These are phyloP conservation scores for Rhodamnia rubescens DNA, from an alignment of 345 rosid genomes.

Conservation along the genomic window DNA sequence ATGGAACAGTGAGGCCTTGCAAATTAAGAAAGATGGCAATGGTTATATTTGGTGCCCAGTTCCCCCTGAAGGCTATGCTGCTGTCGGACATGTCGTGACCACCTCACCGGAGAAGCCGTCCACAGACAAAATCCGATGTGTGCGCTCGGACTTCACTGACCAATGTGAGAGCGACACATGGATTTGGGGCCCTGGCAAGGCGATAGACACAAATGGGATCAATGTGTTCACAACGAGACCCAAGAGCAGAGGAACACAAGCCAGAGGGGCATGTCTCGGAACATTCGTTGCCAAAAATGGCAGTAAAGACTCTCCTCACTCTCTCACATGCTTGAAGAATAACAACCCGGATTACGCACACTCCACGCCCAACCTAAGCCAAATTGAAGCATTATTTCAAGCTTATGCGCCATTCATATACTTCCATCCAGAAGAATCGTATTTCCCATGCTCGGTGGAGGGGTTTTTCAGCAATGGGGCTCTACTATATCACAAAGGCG, in stretches of 20 bases:
- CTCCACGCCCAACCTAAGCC: constrained; percentile 5
- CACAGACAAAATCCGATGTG: background rate
- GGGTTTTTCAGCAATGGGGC: constrained; percentile 12
- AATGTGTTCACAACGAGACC: constrained; percentile 5
- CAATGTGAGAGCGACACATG: background rate
- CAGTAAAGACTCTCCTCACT: background rate
- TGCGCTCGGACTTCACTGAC: constrained; percentile 4
- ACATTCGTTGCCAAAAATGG: constrained; percentile 1
- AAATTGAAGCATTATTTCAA: constrained; percentile 1
- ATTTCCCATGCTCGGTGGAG: constrained; percentile 6
- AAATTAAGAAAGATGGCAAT: constrained; percentile 8
- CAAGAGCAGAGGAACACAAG: background rate
- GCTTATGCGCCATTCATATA: constrained; percentile 8
- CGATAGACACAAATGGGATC: background rate
- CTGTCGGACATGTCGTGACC: constrained; percentile 4
- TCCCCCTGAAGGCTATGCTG: constrained; percentile 7
- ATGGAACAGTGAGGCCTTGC: constrained; percentile 8
- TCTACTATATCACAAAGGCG: constrained; percentile 2
- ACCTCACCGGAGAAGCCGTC: background rate
- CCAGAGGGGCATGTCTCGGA: constrained; percentile 1
- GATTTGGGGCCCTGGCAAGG: constrained; percentile 11
- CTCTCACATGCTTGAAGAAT: constrained; percentile 7
- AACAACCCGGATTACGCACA: background rate
- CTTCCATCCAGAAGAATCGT: constrained; percentile 9
- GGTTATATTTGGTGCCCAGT: constrained; percentile 9